Base-by-base conservation (phyloP, 345 rosid genomes). In the Populus davidiana region DNA sequence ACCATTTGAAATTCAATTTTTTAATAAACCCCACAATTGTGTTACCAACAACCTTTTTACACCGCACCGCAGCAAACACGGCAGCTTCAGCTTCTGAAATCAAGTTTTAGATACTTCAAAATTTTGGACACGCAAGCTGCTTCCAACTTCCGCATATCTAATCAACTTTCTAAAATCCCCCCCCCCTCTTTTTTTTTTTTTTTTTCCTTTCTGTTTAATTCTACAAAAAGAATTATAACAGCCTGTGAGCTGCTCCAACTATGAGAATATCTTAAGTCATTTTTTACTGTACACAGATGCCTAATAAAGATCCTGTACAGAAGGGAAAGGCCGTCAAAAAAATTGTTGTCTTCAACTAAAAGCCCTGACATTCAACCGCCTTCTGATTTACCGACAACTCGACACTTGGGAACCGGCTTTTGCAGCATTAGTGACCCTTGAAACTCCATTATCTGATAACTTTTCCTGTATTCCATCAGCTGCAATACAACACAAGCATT, bases 351-450 rank as follows among this genome's bases (percentile, higher is more conserved):
- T 1, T 36, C 14, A 36, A 16, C 27, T 3, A 25, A 39, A 65
- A 41, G n/a, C 17, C 13, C 31, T 10, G 9, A 6, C 23, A 56
- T 21, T 71, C 73, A 73, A n/a, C 79, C 73, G 36, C 75, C 82
- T 65, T 75, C 78, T 18, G 85, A 20, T 66, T 81, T 84, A n/a
- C 77, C 68, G 17, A 75, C 27, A 43, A 85, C 47, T 65, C 79
- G 77, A 11, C 89, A 81, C 61, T 43, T 81, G 2, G 97, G 93
- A 1, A 92, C 92, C 1, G 75, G 41, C 83, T 95, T 95, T 73
- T 86, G 87, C 87, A 95, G 83, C 90, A 95, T 93, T 10, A 94
- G 81, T 25, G 98, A 91, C 70, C 98, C 98, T 65, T 92, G 87
- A 77, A 95, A 95, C 71, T 88, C 44, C 92, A 93, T 93, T 89